Conservation (phyloP, 1,139 yeast species). For the Blastobotrys buckinghamii region DNA sequence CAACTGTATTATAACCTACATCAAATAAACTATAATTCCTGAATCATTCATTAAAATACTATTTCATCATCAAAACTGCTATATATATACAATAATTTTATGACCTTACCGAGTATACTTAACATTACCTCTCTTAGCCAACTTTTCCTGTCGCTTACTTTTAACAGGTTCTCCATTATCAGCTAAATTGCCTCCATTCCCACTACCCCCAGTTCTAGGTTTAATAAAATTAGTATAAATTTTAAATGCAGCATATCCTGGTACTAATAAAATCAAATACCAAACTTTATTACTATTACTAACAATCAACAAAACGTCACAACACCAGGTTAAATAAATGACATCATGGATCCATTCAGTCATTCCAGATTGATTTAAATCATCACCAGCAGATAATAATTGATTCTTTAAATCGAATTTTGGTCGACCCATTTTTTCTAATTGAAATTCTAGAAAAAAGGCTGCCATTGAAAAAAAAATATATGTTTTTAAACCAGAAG, state of each 20-base stretch:
- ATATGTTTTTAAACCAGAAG: slow-evolving; percentile 46
- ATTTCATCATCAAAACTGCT: no score
- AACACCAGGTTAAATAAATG: slow-evolving; percentile 61
- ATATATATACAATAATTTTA: no score
- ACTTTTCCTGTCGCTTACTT: slow-evolving; percentile 50
- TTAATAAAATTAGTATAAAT: slow-evolving; percentile 29
- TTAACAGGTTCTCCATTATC: slow-evolving; percentile 22
- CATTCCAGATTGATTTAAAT: slow-evolving; percentile 58
- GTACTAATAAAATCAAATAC: slow-evolving; percentile 46
- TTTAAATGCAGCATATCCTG: slow-evolving; percentile 54
- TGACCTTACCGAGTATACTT: neutral
- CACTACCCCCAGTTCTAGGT: neutral
- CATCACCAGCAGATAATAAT: slow-evolving; percentile 55
- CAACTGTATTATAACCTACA: no score
- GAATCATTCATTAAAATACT: no score
- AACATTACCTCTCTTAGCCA: slow-evolving; percentile 15
- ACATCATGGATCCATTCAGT: slow-evolving; percentile 76
- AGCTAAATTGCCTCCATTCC: slow-evolving; percentile 14
- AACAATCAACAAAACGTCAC: slow-evolving; percentile 50
- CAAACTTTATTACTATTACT: slow-evolving; percentile 58
- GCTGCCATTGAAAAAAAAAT: slow-evolving; percentile 56
- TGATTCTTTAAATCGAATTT: slow-evolving; percentile 39
- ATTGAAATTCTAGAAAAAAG: slow-evolving; percentile 45
- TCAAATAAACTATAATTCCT: no score
- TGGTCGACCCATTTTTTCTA: slow-evolving; percentile 69